phyloP scores from a whole-genome alignment of 202 grass and related monocot genomes.

The Carex arenaria region DNA sequence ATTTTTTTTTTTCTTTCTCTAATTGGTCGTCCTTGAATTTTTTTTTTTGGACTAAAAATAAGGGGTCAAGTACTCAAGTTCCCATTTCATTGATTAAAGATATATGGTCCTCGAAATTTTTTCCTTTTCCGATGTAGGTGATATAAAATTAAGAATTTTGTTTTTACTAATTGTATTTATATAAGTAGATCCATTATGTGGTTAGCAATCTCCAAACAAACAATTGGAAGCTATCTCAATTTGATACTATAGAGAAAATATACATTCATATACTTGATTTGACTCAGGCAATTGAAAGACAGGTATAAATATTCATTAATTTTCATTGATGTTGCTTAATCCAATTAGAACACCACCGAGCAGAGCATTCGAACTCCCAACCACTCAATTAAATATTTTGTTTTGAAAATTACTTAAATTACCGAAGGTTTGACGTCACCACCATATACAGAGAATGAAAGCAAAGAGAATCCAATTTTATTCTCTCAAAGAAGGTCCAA shows the following conservation, averaged over 20 bases:
- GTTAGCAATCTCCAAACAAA: background rate
- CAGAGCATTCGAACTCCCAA: background rate
- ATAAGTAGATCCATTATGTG: no score
- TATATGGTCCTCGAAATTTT: no score
- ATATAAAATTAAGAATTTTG: no score
- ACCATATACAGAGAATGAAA: background rate
- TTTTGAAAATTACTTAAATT: background rate
- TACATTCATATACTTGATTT: background rate
- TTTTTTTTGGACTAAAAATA: no score
- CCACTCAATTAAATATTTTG: background rate
- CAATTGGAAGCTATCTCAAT: background rate
- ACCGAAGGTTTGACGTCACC: background rate
- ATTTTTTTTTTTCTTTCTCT: background rate
- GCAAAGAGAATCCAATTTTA: background rate
- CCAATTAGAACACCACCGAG: background rate
- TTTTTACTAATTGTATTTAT: background rate
- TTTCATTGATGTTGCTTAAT: conserved; percentile 9
- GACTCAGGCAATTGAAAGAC: background rate
- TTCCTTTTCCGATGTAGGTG: no score
- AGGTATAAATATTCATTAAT: background rate
- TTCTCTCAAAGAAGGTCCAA: background rate
- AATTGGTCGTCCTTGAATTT: background rate
- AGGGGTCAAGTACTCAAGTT: no score
- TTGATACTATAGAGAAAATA: background rate
- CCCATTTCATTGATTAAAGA: no score